Evolutionary conservation across 306 rosid genomes (phyloP).

Genomic region (Prunus armeniaca): DNA sequence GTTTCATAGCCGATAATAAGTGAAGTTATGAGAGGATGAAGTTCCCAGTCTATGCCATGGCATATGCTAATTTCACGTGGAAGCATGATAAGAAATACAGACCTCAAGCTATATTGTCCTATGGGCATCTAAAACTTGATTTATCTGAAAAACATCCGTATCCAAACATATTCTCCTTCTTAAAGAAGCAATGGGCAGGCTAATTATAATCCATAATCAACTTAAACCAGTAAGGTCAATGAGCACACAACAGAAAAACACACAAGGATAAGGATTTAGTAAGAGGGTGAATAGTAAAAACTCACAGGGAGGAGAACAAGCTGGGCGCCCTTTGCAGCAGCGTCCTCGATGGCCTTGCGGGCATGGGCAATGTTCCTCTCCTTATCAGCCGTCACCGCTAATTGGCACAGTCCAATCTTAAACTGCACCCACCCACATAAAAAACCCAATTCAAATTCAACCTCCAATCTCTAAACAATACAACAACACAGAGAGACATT

Average conservation of each 20-base stretch:
- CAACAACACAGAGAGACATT: background rate
- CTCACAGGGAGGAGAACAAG: slow-evolving; percentile 86
- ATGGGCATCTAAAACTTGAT: background rate
- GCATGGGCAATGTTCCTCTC: slow-evolving; percentile 75
- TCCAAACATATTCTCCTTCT: background rate
- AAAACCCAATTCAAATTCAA: slow-evolving; percentile 7
- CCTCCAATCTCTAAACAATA: background rate
- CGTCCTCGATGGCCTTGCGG: slow-evolving; percentile 73
- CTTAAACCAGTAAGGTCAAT: background rate
- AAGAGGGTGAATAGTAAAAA: background rate
- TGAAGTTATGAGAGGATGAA: background rate
- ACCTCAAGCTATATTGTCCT: background rate
- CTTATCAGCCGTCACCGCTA: slow-evolving; percentile 78
- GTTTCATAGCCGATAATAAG: background rate
- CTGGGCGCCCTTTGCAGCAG: slow-evolving; percentile 70
- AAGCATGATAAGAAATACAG: background rate
- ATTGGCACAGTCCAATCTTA: slow-evolving; percentile 83
- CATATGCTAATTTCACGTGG: background rate
- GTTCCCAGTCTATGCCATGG: background rate
- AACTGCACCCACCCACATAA: slow-evolving; percentile 41
- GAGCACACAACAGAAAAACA: background rate
- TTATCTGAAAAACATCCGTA: background rate
- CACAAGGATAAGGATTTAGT: background rate
- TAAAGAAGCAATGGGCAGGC: background rate
- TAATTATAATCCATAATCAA: background rate